Conservation (phyloP, 352 stramenopile species). For the Stephanocyclus meneghinianus region DNA sequence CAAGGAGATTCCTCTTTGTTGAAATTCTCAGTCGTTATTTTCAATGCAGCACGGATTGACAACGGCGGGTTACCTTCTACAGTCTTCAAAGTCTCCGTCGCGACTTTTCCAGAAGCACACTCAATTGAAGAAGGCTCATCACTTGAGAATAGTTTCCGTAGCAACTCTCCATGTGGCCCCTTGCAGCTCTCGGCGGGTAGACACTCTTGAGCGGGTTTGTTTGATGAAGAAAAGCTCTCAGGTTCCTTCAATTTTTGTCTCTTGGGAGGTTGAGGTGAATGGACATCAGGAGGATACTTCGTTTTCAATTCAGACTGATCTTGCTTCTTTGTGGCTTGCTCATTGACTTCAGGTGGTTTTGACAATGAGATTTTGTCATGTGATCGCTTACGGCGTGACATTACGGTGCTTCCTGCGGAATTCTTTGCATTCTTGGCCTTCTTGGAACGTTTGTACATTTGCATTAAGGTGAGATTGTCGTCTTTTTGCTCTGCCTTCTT, state of each 20-base stretch:
- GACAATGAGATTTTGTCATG: no score
- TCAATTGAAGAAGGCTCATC: neutral
- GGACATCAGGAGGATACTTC: no score
- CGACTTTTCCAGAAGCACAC: no score
- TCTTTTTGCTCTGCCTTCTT: neutral
- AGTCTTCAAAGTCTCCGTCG: no score
- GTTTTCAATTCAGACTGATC: no score
- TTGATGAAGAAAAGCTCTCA: no score
- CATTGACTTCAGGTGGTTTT: neutral
- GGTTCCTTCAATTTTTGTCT: no score
- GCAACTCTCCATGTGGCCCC: conserved; percentile 5
- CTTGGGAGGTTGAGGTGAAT: no score
- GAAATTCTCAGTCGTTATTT: neutral
- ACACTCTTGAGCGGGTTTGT: no score
- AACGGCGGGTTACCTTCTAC: no score
- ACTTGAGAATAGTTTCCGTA: conserved; percentile 1
- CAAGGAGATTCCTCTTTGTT: neutral
- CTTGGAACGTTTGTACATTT: conserved; percentile 7
- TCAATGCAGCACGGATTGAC: neutral
- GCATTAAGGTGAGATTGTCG: neutral
- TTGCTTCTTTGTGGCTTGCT: no score
- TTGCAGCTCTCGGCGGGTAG: neutral
- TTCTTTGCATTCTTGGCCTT: neutral
- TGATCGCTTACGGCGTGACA: neutral
- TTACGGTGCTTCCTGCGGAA: neutral